Conservation (phyloP, 176 grass and related monocot species). For the Microstegium vimineum region DNA sequence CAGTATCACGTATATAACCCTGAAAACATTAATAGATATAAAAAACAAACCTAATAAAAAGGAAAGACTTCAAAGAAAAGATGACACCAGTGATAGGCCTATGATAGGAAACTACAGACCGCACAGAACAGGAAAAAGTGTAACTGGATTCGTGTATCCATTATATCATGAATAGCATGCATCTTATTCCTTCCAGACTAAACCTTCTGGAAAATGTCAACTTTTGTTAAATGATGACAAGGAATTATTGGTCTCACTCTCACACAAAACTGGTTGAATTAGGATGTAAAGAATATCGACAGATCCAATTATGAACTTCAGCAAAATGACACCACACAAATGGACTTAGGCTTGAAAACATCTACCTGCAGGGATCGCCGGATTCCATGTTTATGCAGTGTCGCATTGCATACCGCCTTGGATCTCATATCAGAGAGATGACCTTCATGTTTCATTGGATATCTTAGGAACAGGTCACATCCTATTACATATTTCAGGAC, state of each 20-base stretch:
- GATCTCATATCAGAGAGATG: constrained; percentile 69
- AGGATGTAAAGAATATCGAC: constrained; percentile 13
- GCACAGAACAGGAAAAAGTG: neutral
- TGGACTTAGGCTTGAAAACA: constrained; percentile 15
- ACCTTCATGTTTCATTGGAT: constrained; percentile 79
- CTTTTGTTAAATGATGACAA: neutral
- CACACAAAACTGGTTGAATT: neutral
- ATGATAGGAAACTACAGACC: neutral
- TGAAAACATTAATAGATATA: constrained; percentile 33
- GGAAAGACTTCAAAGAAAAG: neutral
- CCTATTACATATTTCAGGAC: constrained; percentile 86
- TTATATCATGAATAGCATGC: neutral
- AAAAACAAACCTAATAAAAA: constrained; percentile 10
- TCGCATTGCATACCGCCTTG: constrained; percentile 73
- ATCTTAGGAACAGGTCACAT: constrained; percentile 70
- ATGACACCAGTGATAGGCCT: neutral
- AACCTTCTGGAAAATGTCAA: neutral
- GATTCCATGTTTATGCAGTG: constrained; percentile 79
- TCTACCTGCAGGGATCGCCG: constrained; percentile 67
- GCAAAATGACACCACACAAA: constrained; percentile 23
- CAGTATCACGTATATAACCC: constrained; percentile 73
- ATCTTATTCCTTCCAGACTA: neutral
- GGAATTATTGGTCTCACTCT: neutral
- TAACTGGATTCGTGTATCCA: neutral
- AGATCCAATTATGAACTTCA: constrained; percentile 5